Evolutionary conservation across 768 basidiomycete species (phyloP).

Genomic region (Agaricus sinodeliciosus): DNA sequence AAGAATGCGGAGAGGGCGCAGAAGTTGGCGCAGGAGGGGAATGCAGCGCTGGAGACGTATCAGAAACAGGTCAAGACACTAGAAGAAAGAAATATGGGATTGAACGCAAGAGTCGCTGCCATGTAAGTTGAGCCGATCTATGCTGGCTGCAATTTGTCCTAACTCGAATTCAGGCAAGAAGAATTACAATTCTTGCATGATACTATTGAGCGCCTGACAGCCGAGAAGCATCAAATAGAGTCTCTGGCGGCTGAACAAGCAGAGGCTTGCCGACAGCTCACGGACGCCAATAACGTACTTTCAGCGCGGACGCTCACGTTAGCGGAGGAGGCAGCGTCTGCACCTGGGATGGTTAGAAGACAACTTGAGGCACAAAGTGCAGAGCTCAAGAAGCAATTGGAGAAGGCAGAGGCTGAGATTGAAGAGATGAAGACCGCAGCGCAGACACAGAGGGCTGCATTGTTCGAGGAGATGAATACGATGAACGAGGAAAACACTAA

Average conservation of each 20-base stretch:
- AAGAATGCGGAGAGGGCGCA: slow-evolving; percentile 89
- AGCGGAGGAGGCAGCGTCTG: slow-evolving; percentile 59
- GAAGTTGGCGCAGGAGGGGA: slow-evolving; percentile 83
- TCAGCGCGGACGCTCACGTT: slow-evolving; percentile 66
- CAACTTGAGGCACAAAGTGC: slow-evolving; percentile 61
- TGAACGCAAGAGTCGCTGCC: slow-evolving; percentile 45
- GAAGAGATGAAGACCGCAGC: slow-evolving; percentile 63
- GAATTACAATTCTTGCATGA: slow-evolving; percentile 58
- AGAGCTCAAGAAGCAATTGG: slow-evolving; percentile 54
- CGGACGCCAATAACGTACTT: slow-evolving; percentile 72
- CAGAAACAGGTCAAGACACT: slow-evolving; percentile 80
- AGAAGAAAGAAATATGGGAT: slow-evolving; percentile 62
- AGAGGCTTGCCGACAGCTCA: slow-evolving; percentile 65
- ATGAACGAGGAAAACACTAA: slow-evolving; percentile 74
- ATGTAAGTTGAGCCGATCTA: slow-evolving; percentile 37
- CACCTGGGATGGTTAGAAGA: slow-evolving; percentile 49
- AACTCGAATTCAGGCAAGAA: slow-evolving; percentile 43
- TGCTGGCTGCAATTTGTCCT: slow-evolving; percentile 6
- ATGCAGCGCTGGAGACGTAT: slow-evolving; percentile 76
- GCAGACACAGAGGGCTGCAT: slow-evolving; percentile 72
- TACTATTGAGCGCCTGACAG: slow-evolving; percentile 48
- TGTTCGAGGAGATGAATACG: slow-evolving; percentile 85
- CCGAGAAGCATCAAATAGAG: slow-evolving; percentile 69
- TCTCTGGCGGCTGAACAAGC: slow-evolving; percentile 62
- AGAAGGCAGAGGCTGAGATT: slow-evolving; percentile 61